Percentiles rank a stretch among this genome's conserved stretches.
Conservation (phyloP, 306 rosid species). For the Prunus mongolica region DNA sequence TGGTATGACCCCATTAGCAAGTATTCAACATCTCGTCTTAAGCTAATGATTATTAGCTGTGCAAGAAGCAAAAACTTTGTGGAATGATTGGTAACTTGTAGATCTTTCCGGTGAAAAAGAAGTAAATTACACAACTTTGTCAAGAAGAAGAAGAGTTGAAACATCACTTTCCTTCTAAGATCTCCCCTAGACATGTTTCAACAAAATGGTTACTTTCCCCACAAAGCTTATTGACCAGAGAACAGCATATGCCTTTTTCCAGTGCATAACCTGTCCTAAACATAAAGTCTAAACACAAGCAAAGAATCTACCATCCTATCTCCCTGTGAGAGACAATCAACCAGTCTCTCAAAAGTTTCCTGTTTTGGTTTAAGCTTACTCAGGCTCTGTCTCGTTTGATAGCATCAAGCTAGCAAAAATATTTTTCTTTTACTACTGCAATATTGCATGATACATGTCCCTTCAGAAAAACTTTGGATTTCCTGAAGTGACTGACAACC, state of each 20-base stretch:
- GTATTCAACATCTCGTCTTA: no score
- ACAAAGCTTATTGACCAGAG: conserved; percentile 43
- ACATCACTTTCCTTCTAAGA: conserved; percentile 34
- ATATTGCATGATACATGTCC: conserved; percentile 15
- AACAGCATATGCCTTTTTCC: conserved; percentile 15
- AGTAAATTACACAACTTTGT: conserved; percentile 11
- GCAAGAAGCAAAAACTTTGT: not conserved
- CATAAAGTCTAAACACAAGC: conserved; percentile 51
- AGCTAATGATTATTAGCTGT: not conserved
- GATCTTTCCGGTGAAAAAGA: not conserved
- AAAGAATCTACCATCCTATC: conserved; percentile 59
- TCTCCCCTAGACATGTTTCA: conserved; percentile 33
- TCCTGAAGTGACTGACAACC: conserved; percentile 14
- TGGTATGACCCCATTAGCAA: no score
- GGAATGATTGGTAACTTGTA: not conserved
- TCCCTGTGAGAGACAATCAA: conserved; percentile 34
- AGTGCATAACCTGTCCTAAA: conserved; percentile 53
- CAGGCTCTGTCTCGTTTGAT: not conserved
- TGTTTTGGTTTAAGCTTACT: conserved; percentile 41
- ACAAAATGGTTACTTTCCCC: conserved; percentile 23
- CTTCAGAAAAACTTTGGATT: not conserved
- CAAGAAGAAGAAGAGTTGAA: not conserved
- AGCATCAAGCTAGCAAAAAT: conserved; percentile 1
- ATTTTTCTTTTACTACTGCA: conserved; percentile 14
- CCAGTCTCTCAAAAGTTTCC: conserved; percentile 46